These are phyloP conservation scores for Primulina eburnea DNA, from an alignment of 257 asterid species.

Conservation along the genomic window DNA sequence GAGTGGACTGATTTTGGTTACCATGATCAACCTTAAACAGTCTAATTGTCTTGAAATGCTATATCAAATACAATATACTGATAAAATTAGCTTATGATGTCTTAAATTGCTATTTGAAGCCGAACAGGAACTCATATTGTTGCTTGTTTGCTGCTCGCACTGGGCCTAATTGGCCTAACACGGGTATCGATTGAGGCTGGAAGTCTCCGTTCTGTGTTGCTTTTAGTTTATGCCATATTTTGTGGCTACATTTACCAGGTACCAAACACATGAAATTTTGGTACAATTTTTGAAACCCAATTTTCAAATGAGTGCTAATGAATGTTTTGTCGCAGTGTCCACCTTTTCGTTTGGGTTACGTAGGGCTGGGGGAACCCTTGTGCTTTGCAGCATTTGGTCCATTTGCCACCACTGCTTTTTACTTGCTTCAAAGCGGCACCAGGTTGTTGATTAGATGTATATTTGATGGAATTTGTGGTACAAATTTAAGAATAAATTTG, in stretches of 20 bases:
- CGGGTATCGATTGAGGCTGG: constrained; percentile 65
- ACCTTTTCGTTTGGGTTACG: constrained; percentile 82
- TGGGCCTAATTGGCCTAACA: constrained; percentile 68
- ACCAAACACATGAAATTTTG: not conserved
- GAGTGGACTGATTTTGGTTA: not conserved
- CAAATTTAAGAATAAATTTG: too few species aligned
- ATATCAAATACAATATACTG: constrained; percentile 9
- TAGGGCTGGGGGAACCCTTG: constrained; percentile 87
- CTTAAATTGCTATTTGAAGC: constrained; percentile 38
- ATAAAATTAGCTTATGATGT: constrained; percentile 20
- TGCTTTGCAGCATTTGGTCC: constrained; percentile 98
- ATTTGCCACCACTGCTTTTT: constrained; percentile 82
- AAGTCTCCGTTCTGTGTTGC: constrained; percentile 48
- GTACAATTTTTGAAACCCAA: not conserved
- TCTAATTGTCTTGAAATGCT: not conserved
- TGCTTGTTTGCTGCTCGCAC: constrained; percentile 62
- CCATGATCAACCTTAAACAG: constrained; percentile 3
- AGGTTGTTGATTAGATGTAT: constrained; percentile 36
- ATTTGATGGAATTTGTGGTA: constrained; percentile 7
- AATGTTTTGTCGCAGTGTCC: constrained; percentile 60
- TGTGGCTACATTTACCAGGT: constrained; percentile 96
- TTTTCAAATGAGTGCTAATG: not conserved
- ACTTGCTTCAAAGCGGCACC: constrained; percentile 68
- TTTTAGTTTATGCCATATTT: constrained; percentile 55
- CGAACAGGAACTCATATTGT: constrained; percentile 64